A percentile compares a stretch with the other conserved stretches of the same genome.
Conservation (phyloP, 1,284 basidiomycete species). For the Trametes hirsuta region DNA sequence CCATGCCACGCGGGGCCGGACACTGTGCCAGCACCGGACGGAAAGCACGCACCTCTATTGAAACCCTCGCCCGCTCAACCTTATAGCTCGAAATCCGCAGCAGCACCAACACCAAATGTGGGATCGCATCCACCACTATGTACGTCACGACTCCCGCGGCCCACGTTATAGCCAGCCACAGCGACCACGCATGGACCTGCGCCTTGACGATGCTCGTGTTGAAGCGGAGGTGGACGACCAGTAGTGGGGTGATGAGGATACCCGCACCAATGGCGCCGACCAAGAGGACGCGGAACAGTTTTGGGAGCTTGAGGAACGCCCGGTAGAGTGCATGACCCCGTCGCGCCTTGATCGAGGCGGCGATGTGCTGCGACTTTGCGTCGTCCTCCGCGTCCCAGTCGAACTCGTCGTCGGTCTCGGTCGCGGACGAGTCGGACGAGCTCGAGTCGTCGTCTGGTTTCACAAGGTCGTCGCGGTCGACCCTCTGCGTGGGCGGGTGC, state of each 20-base stretch:
- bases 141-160: slow-evolving; percentile 64
- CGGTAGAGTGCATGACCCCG: slow-evolving; percentile 63
- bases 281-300: slow-evolving; percentile 58
- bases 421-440: slow-evolving; percentile 59
- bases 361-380: slow-evolving; percentile 29
- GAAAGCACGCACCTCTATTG: slow-evolving; percentile 57
- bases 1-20: neutral
- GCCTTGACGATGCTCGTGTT: slow-evolving; percentile 47
- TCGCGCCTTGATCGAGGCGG: slow-evolving; percentile 44
- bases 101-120: slow-evolving; percentile 56
- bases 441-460: slow-evolving; percentile 45
- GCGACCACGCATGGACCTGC: slow-evolving; percentile 70
- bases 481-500: slow-evolving; percentile 17
- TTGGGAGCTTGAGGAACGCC: slow-evolving; percentile 68
- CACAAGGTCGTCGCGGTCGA: slow-evolving; percentile 28
- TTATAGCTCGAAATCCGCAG: slow-evolving; percentile 61
- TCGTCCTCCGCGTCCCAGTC: slow-evolving; percentile 70
- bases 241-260: slow-evolving; percentile 67
- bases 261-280: slow-evolving; percentile 59
- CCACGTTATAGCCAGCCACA: slow-evolving; percentile 76
- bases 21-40: neutral
- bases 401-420: slow-evolving; percentile 71
- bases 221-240: slow-evolving; percentile 70
- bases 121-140: slow-evolving; percentile 65
- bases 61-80: slow-evolving; percentile 64